Percentiles rank a stretch among this genome's conserved stretches.
Conservation (phyloP, 257 asterid species). For the Primulina eburnea region DNA sequence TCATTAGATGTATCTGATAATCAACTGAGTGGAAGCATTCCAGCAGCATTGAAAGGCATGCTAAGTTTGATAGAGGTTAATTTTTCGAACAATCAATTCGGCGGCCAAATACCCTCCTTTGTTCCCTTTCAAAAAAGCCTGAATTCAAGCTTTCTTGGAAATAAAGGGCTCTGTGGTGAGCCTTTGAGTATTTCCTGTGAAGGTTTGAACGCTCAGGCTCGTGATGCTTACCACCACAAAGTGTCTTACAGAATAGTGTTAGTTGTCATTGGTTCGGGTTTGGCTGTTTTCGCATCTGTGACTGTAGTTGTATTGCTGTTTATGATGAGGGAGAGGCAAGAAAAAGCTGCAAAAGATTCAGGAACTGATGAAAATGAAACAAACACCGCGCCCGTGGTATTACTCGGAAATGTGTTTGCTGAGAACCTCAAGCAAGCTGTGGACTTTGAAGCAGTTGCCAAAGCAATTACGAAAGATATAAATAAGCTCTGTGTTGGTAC, state of each 20-base stretch:
- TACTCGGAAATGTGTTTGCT: conserved; percentile 76
- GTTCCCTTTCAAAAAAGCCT: conserved; percentile 84
- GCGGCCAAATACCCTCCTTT: conserved; percentile 76
- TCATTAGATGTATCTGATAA: conserved; percentile 79
- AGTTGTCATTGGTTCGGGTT: conserved; percentile 84
- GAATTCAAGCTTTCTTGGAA: conserved; percentile 73
- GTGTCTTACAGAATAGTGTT: conserved; percentile 78
- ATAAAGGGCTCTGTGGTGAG: conserved; percentile 86
- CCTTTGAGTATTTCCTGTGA: conserved; percentile 67
- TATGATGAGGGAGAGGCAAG: conserved; percentile 92
- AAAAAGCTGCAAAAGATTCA: conserved; percentile 55
- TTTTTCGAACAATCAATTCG: conserved; percentile 74
- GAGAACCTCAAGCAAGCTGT: conserved; percentile 85
- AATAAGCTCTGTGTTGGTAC: conserved; percentile 71
- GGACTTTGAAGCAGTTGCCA: conserved; percentile 78
- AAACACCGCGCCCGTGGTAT: conserved; percentile 50
- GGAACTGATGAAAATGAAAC: conserved; percentile 37
- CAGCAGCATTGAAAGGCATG: conserved; percentile 75
- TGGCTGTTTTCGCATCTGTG: conserved; percentile 80
- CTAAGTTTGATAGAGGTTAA: conserved; percentile 86
- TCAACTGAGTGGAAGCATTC: conserved; percentile 79
- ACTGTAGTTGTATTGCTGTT: conserved; percentile 71
- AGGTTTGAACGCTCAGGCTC: conserved; percentile 40
- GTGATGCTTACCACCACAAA: conserved; percentile 54
- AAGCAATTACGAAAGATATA: conserved; percentile 71